Evolutionary conservation across 352 stramenopile species (phyloP).

Genomic region (Phytophthora cryptogea): DNA sequence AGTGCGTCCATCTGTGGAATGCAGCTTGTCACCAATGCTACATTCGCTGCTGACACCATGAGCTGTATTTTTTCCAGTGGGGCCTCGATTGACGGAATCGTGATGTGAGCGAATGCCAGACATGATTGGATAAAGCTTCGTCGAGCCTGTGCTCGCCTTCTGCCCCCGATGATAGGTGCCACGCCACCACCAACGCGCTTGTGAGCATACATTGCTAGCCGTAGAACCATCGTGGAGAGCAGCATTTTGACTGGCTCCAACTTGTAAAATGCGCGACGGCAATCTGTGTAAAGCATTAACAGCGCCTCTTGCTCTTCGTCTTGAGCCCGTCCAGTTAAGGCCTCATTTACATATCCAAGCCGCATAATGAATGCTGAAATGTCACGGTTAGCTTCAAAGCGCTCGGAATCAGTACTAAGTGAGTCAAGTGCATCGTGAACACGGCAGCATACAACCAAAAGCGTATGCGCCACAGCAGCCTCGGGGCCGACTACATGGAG

Average conservation of each 20-base stretch:
- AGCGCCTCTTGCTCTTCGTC: conserved; percentile 83
- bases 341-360: conserved; percentile 46
- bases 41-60: conserved; percentile 65
- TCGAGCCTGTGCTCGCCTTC: conserved; percentile 38
- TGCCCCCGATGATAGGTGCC: conserved; percentile 14
- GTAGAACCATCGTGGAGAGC: conserved; percentile 60
- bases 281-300: conserved; percentile 89
- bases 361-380: conserved; percentile 84
- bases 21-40: conserved; percentile 71
- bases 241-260: conserved; percentile 73
- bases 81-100: conserved; percentile 79
- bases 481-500: conserved; percentile 73
- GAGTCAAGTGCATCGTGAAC: conserved; percentile 87
- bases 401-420: conserved; percentile 67
- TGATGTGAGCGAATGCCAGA: conserved; percentile 90
- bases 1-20: conserved; percentile 89
- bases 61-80: conserved; percentile 62
- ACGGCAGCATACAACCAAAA: conserved; percentile 85
- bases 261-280: conserved; percentile 87
- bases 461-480: conserved; percentile 81
- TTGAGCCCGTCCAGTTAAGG: conserved; percentile 21
- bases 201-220: conserved; percentile 66
- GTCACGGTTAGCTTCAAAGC: conserved; percentile 57
- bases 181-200: conserved; percentile 27
- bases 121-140: conserved; percentile 88